These are phyloP conservation scores for Ceratocystis destructans DNA, from an alignment of 2,329 filamentous ascomycete genomes.

Conservation along the genomic window DNA sequence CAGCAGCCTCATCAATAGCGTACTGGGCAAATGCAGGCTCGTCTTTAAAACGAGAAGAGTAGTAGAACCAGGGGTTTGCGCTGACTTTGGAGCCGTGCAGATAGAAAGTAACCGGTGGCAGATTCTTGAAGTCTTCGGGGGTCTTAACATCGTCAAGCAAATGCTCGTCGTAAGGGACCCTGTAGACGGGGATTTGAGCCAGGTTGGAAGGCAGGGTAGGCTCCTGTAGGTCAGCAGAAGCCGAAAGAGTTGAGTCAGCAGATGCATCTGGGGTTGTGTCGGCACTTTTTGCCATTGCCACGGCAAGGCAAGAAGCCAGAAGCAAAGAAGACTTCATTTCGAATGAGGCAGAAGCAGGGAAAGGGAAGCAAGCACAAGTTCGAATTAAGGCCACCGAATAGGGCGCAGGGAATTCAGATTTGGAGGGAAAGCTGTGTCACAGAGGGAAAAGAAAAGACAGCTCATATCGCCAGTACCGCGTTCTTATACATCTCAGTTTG, in stretches of 20 bases:
- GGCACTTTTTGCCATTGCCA: background rate
- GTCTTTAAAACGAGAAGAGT: background rate
- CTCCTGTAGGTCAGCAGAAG: background rate
- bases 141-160: background rate
- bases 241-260: background rate
- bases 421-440: too few species aligned
- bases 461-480: too few species aligned
- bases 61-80: background rate
- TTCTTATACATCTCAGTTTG: too few species aligned
- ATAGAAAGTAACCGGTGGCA: background rate
- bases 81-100: background rate
- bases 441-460: too few species aligned
- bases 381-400: background rate
- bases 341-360: background rate
- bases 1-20: too few species aligned
- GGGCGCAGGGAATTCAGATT: background rate
- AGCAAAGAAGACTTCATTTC: background rate
- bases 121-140: background rate
- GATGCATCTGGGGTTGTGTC: background rate
- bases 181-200: background rate
- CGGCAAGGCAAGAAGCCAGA: background rate
- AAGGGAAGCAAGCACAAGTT: background rate
- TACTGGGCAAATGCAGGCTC: background rate
- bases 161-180: background rate
- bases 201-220: background rate